Percentiles rank a stretch among this genome's conserved stretches.
phyloP scores from a whole-genome alignment of 768 basidiomycete species.

The Hericium rajendrae region DNA sequence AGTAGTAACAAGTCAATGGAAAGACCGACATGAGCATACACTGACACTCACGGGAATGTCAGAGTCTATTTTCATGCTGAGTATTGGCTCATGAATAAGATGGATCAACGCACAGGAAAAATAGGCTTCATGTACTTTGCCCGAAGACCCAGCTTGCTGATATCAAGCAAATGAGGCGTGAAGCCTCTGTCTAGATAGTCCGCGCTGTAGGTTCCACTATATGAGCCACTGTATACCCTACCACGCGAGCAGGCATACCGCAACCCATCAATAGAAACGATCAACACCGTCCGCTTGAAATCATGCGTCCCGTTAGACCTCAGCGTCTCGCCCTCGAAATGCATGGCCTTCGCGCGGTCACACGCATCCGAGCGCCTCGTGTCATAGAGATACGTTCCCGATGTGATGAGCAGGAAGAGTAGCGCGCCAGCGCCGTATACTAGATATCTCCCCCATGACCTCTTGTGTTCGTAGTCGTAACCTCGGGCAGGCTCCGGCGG shows the following conservation, averaged over 20 bases:
- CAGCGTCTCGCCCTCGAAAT: slow-evolving; percentile 32
- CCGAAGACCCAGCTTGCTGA: slow-evolving; percentile 74
- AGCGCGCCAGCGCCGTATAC: neutral
- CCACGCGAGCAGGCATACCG: slow-evolving; percentile 27
- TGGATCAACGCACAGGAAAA: slow-evolving; percentile 58
- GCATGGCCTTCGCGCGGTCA: slow-evolving; percentile 6
- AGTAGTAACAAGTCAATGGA: too few species aligned
- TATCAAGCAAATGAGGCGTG: slow-evolving; percentile 73
- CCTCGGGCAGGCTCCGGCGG: neutral
- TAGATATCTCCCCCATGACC: neutral
- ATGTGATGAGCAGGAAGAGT: neutral
- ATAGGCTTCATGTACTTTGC: slow-evolving; percentile 84
- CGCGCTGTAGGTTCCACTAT: slow-evolving; percentile 37
- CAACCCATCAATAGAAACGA: slow-evolving; percentile 83
- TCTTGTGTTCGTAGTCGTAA: neutral
- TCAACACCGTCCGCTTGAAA: slow-evolving; percentile 70
- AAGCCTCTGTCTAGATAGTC: slow-evolving; percentile 81
- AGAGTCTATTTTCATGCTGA: slow-evolving; percentile 42
- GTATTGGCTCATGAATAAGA: slow-evolving; percentile 1
- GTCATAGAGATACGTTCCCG: neutral
- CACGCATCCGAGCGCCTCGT: neutral
- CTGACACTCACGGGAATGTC: slow-evolving; percentile 72
- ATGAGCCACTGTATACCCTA: neutral
- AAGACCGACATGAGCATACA: too few species aligned
- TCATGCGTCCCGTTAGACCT: slow-evolving; percentile 77